These are phyloP conservation scores for Zygoascus meyerae DNA, from an alignment of 1,139 yeast genomes.

Conservation along the genomic window DNA sequence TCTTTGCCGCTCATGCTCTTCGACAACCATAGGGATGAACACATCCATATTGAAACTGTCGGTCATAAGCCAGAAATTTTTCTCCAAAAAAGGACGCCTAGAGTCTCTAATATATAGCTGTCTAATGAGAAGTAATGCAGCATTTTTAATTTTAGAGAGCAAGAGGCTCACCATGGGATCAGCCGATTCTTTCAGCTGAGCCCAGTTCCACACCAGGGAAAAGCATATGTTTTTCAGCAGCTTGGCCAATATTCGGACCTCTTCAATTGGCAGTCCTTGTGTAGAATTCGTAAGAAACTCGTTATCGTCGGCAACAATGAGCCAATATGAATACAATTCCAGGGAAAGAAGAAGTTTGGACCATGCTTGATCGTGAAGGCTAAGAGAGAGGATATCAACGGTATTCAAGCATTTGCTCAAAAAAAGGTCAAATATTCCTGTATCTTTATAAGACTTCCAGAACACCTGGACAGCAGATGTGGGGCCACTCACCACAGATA, in stretches of 20 bases:
- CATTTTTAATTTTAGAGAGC: conserved; percentile 15
- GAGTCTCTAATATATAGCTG: conserved; percentile 68
- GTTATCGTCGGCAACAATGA: conserved; percentile 64
- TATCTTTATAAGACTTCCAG: conserved; percentile 22
- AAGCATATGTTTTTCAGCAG: conserved; percentile 55
- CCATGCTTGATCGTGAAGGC: conserved; percentile 17
- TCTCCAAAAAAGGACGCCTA: conserved; percentile 51
- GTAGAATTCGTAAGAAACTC: conserved; percentile 40
- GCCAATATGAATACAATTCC: conserved; percentile 51
- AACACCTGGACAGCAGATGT: conserved; percentile 23
- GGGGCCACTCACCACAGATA: conserved; percentile 21
- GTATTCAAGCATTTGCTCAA: conserved; percentile 9
- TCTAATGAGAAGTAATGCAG: conserved; percentile 50
- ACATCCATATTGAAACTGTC: conserved; percentile 21
- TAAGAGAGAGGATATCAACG: conserved; percentile 8
- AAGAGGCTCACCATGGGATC: conserved; percentile 1
- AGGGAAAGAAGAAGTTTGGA: conserved; percentile 36
- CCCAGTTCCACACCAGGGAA: conserved; percentile 45
- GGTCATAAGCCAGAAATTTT: conserved; percentile 52
- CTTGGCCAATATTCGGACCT: conserved; percentile 43
- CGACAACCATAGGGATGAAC: conserved; percentile 36
- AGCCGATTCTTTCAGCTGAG: conserved; percentile 6
- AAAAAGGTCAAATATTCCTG: conserved; percentile 13
- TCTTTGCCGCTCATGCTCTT: conserved; percentile 36
- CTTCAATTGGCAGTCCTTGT: conserved; percentile 40